Evolutionary conservation across 2,329 filamentous ascomycete species (phyloP).

Genomic region (Verruconis gallopava): DNA sequence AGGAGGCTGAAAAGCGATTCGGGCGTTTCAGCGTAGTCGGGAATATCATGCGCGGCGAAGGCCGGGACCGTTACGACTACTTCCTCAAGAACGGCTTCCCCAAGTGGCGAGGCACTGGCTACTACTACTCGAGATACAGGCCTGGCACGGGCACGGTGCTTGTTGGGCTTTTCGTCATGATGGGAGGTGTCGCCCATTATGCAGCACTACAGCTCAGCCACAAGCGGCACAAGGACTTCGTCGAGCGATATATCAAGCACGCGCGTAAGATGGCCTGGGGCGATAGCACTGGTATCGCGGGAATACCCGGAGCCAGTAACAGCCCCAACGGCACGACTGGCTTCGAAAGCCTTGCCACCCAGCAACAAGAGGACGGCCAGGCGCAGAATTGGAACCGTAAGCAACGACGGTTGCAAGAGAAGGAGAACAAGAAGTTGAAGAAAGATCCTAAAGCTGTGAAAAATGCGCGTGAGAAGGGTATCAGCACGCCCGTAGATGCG

Average conservation of each 20-base stretch:
- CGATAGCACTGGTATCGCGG: constrained; percentile 53
- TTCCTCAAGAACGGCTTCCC: constrained; percentile 91
- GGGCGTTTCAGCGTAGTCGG: constrained; percentile 72
- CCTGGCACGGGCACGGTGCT: constrained; percentile 81
- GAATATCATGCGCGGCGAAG: constrained; percentile 69
- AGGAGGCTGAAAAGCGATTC: constrained; percentile 71
- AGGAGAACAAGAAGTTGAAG: constrained; percentile 58
- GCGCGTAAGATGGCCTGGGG: constrained; percentile 85
- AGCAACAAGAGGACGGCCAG: constrained; percentile 31
- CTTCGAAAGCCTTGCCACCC: constrained; percentile 15
- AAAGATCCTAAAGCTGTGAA: constrained; percentile 34
- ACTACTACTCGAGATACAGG: constrained; percentile 92
- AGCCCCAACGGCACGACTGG: constrained; percentile 29
- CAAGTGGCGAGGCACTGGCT: constrained; percentile 90
- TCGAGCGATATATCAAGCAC: constrained; percentile 81
- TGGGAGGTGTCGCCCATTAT: constrained; percentile 81
- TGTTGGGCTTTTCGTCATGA: constrained; percentile 64
- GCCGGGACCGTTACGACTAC: constrained; percentile 82
- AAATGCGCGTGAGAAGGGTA: constrained; percentile 33
- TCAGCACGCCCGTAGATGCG: constrained; percentile 43
- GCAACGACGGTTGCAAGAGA: constrained; percentile 80
- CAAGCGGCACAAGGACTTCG: constrained; percentile 82
- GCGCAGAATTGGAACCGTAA: constrained; percentile 60
- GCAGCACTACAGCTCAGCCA: constrained; percentile 71
- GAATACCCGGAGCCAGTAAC: constrained; percentile 52